Percentiles rank a stretch among this genome's conserved stretches.
Conservation (phyloP, 169 alveolate species). For the Theileria parva region DNA sequence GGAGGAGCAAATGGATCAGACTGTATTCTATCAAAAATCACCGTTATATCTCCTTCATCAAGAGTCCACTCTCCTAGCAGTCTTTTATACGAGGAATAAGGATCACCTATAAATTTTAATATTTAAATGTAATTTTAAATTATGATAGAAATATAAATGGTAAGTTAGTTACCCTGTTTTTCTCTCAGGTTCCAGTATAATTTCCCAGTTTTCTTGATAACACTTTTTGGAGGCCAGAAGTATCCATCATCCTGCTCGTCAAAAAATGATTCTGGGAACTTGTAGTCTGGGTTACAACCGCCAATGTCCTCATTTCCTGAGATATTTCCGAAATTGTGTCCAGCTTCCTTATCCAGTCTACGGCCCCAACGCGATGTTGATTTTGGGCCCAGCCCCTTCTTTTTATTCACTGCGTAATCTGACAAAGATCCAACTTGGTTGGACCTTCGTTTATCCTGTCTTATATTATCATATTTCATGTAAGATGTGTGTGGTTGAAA, state of each 20-base stretch:
- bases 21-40: slow-evolving; percentile 67
- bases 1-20: slow-evolving; percentile 81
- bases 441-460: background rate
- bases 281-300: slow-evolving; percentile 65
- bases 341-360: slow-evolving; percentile 43
- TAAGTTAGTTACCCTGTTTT: slow-evolving; percentile 18
- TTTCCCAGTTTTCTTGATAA: slow-evolving; percentile 27
- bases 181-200: slow-evolving; percentile 11
- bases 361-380: slow-evolving; percentile 64
- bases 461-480: slow-evolving; percentile 1
- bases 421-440: slow-evolving; percentile 19
- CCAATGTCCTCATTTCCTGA: slow-evolving; percentile 58
- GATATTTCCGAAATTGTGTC: slow-evolving; percentile 58
- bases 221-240: slow-evolving; percentile 56
- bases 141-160: background rate
- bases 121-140: background rate
- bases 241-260: slow-evolving; percentile 50
- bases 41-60: slow-evolving; percentile 28
- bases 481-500: background rate
- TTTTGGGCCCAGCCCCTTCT: slow-evolving; percentile 48
- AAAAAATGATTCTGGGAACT: slow-evolving; percentile 56
- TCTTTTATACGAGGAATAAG: slow-evolving; percentile 64
- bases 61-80: slow-evolving; percentile 66
- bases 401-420: slow-evolving; percentile 55
- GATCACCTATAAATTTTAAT: slow-evolving; percentile 47